Base-by-base conservation (phyloP, 1,284 basidiomycete genomes). In the Melanopsichium pennsylvanicum region DNA sequence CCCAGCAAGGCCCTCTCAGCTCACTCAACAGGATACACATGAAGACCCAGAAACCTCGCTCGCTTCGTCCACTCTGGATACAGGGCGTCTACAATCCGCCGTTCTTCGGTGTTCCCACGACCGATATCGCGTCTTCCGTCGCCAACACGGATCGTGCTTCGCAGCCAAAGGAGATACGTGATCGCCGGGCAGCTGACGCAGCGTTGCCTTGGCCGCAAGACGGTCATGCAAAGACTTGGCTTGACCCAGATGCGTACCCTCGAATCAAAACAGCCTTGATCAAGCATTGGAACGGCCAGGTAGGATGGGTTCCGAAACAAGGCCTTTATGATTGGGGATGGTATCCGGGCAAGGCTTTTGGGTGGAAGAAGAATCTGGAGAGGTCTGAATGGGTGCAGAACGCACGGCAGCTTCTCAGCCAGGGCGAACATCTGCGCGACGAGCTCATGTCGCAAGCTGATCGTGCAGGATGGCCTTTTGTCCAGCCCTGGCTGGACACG, bases 311-410 rank as follows among this genome's bases (percentile, higher is more conserved):
- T 19, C 61, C 68, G 2, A 23, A 44, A 18, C 19, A 56, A 16
- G 46, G 46, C n/a, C n/a, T 70, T 22, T 57, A 51, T 33, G 68
- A 70, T 18, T 43, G 56, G 46, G 43, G 22, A 16, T 70, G 68
- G 68, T 70, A 40, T 37, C 68, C 68, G 0, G 68, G 68, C 0
- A 70, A 70, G 32, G 45, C 47, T 0, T n/a, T 40, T 3, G 68
- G 68, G 1, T 67, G 52, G 35, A 32, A 45, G 29, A 44, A 54
- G 23, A 46, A 26, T 18, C 26, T 37, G 15, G 35, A 49, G 15
- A 34, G 54, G 19, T 37, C 49, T 0, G 26, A 33, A 2, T 66
- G 62, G 61, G 58, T 44, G n/a, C 13, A 43, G 23, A 34, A 34
- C 5, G 40, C 51, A 13, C 35, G 52, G 2, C 40, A 33, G n/a